phyloP scores from a whole-genome alignment of 768 basidiomycete species.

The Lactifluus rugatus region DNA sequence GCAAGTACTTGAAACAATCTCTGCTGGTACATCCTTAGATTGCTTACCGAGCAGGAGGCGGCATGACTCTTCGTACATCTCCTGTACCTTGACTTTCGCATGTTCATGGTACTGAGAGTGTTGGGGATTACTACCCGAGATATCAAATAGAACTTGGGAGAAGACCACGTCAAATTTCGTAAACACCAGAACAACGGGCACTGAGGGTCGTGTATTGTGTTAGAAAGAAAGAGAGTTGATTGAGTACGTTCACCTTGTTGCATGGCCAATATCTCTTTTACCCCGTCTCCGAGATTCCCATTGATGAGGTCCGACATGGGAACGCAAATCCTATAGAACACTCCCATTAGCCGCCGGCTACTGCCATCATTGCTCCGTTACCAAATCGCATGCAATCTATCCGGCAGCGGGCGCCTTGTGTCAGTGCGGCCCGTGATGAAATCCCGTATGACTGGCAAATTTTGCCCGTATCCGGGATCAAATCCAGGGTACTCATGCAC shows the following conservation, averaged over 20 bases:
- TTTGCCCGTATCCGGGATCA: background rate
- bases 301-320: background rate
- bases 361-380: background rate
- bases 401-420: background rate
- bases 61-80: background rate
- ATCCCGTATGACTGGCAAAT: background rate
- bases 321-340: conserved; percentile 1
- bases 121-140: background rate
- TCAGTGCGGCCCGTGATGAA: background rate
- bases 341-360: background rate
- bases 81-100: background rate
- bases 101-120: background rate
- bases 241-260: background rate
- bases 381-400: conserved; percentile 9
- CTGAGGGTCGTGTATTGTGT: background rate
- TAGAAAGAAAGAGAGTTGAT: background rate
- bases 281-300: background rate
- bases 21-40: background rate
- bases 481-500: background rate
- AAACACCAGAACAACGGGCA: background rate
- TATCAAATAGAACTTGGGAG: background rate
- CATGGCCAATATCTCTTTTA: background rate
- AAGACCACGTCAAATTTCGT: background rate
- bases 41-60: background rate
- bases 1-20: conserved; percentile 4